Conservation (phyloP, 768 basidiomycete genomes). For the Mycena polygramma region DNA sequence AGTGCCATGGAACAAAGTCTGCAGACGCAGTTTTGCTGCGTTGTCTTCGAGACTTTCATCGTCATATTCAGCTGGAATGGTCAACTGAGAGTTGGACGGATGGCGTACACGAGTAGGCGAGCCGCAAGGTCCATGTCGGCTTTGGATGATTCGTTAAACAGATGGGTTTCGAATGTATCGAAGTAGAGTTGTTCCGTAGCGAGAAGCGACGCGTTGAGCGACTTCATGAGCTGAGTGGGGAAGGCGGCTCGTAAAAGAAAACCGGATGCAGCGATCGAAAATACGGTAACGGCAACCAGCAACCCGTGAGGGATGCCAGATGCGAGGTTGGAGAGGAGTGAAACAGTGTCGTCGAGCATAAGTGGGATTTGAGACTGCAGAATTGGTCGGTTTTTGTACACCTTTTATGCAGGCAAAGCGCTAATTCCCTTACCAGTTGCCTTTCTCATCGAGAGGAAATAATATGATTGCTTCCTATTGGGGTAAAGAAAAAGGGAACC, state of each 20-base stretch:
- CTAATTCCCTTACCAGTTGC: too few relatives aligned
- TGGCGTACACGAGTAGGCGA: background rate
- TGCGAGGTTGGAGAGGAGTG: background rate
- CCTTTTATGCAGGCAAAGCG: background rate
- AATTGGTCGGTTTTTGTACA: too few relatives aligned
- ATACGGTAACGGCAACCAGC: background rate
- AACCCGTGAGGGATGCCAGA: background rate
- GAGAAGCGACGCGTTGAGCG: background rate
- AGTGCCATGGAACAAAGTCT: background rate
- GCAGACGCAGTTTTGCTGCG: background rate
- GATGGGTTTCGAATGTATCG: background rate
- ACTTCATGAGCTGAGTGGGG: background rate
- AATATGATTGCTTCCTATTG: background rate
- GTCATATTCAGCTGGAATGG: too few relatives aligned
- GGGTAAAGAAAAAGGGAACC: background rate
- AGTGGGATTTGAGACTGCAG: background rate
- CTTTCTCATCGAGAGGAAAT: slow-evolving; percentile 1
- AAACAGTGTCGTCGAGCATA: background rate
- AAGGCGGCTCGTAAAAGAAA: background rate
- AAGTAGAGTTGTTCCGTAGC: background rate
- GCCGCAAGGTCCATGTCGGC: background rate
- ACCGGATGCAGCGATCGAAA: background rate
- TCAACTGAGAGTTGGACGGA: too few relatives aligned
- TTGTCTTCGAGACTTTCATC: slow-evolving; percentile 11
- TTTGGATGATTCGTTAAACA: background rate